Base-by-base conservation (phyloP, 2,329 filamentous ascomycete species). In the Diaporthe capsici region DNA sequence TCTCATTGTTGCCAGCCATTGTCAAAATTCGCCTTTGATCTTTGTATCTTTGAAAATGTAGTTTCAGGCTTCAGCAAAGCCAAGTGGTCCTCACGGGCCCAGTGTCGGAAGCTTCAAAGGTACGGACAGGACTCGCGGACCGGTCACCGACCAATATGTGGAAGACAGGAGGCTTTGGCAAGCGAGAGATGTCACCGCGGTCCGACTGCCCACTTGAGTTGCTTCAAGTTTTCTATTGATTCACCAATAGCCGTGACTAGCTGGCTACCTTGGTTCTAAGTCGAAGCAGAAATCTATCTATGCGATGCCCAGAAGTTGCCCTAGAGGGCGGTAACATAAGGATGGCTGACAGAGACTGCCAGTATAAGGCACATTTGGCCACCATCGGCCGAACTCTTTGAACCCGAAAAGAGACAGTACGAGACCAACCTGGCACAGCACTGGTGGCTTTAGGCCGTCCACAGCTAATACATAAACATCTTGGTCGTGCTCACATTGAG, bases 401-500 rank as follows among this genome's bases (percentile, higher is more conserved):
- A 22, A 34, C 3, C 55, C 10, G 12, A 10, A 39, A 12, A 51
- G 10, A 68, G 17, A 25, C 0, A 22, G 9, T n/a, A 31, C 15
- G 9, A 20, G 57, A 39, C 8, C 13, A 63, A 9, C 9, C 28
- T 17, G 28, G n/a, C 39, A 25, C 17, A 34, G 13, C 15, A 22
- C 25, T 47, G 7, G 9, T 34, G 17, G 61, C 13, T 39, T 8
- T 13, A 2, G 20, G 20, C 28, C 3, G 25, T 20, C 34, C 20
- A 5, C 34, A 10, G 3, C 51, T 58, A 76, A 53, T 72, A 74
- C 9, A n/a, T 34, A 42, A 77, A 77, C 76, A 77, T 74, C 73
- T 77, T 76, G 22, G 75, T 77, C 17, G 93, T 94, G 79, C 92
- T 93, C 4, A 94, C 91, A 82, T 94, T 94, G 51, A 93, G 81